These are phyloP conservation scores for Crithidia expoeki DNA, from an alignment of 208 protist genomes.

Conservation along the genomic window DNA sequence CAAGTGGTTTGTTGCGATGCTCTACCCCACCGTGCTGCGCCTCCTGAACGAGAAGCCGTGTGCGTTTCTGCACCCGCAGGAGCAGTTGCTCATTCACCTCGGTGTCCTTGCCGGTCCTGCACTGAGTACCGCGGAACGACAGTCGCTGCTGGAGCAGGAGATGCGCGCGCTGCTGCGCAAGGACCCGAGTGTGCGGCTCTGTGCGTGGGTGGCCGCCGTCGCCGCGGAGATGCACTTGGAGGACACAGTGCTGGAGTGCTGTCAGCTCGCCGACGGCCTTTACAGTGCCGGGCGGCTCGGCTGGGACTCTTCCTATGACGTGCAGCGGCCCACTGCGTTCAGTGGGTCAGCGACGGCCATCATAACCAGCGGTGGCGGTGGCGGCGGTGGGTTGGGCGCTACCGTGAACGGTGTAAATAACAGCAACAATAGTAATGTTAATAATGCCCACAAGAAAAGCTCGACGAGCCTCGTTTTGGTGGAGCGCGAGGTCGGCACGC, in stretches of 20 bases:
- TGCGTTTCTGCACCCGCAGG: constrained; percentile 51
- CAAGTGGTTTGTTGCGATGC: constrained; percentile 56
- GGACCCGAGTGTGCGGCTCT: constrained; percentile 82
- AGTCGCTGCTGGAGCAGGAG: constrained; percentile 51
- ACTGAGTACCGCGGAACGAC: constrained; percentile 39
- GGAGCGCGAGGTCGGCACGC: constrained; percentile 2
- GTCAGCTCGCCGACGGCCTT: constrained; percentile 65
- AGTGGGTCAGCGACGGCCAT: constrained; percentile 14
- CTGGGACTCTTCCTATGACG: constrained; percentile 57
- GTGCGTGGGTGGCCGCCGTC: constrained; percentile 59
- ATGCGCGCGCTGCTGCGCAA: constrained; percentile 48
- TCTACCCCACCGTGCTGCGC: constrained; percentile 64
- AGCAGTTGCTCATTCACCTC: constrained; percentile 73
- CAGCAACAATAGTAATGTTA: not conserved
- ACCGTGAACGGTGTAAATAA: not conserved
- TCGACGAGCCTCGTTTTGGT: constrained; percentile 1
- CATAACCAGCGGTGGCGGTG: not conserved
- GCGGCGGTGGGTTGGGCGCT: not conserved
- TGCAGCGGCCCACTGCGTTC: constrained; percentile 7
- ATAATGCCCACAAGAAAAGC: constrained; percentile 15
- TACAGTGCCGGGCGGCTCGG: constrained; percentile 74
- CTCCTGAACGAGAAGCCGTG: constrained; percentile 44
- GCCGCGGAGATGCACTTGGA: constrained; percentile 67
- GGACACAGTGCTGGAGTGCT: constrained; percentile 67
- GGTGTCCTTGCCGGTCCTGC: constrained; percentile 52